Percentiles rank a stretch among this genome's conserved stretches.
These are phyloP conservation scores for Tolypocladium ophioglossoides DNA, from an alignment of 2,329 filamentous ascomycete species.

Conservation along the genomic window DNA sequence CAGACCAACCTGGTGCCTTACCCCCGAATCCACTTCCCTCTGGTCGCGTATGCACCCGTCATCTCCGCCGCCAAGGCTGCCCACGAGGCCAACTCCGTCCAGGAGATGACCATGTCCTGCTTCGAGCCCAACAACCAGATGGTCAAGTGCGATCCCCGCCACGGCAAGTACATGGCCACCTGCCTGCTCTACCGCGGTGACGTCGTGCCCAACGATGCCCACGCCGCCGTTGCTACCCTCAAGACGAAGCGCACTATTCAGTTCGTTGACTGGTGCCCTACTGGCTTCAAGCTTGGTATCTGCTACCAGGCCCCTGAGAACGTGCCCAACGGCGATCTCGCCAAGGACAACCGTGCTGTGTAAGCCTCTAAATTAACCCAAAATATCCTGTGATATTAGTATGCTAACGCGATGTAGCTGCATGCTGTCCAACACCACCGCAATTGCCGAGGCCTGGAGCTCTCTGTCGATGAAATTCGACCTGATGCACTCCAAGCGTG, in stretches of 20 bases:
- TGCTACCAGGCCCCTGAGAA: conserved; percentile 97
- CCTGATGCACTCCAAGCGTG: conserved; percentile 99
- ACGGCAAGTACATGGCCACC: conserved; percentile 99
- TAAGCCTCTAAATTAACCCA: conserved; percentile 35
- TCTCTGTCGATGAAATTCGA: conserved; percentile 97
- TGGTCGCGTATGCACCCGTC: conserved; percentile 91
- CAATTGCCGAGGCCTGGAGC: conserved; percentile 96
- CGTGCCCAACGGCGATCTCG: conserved; percentile 93
- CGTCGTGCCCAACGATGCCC: conserved; percentile 91
- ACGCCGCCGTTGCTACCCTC: conserved; percentile 84
- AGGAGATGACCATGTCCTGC: conserved; percentile 98
- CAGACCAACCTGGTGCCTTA: conserved; percentile 99
- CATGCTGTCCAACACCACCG: conserved; percentile 98
- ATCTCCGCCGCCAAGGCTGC: conserved; percentile 91
- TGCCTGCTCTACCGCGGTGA: conserved; percentile 97
- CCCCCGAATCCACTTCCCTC: conserved; percentile 97
- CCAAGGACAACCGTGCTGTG: conserved; percentile 97
- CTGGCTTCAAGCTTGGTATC: conserved; percentile 99
- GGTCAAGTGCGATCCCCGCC: conserved; percentile 98
- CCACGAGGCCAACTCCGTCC: conserved; percentile 95
- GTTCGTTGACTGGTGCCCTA: conserved; percentile 99
- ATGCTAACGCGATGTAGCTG: conserved; percentile 44
- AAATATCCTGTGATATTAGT: not conserved
- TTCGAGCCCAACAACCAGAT: conserved; percentile 99
- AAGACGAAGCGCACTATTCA: conserved; percentile 99